Conservation (phyloP, 2,329 filamentous ascomycete genomes). For the Phyllosticta citriasiana region DNA sequence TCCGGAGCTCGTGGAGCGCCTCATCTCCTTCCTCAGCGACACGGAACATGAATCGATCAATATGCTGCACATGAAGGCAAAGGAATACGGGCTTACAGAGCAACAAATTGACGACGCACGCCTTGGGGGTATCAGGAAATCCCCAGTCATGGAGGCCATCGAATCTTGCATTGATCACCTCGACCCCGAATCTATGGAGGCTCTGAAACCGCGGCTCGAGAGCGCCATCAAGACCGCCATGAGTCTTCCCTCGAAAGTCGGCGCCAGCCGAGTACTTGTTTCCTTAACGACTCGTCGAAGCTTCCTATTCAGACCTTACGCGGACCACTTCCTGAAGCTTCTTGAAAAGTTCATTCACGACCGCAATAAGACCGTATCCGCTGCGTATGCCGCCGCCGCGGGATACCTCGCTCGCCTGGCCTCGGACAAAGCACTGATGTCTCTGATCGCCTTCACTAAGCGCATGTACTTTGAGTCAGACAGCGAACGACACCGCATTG, state of each 20-base stretch:
- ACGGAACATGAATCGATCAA: constrained; percentile 85
- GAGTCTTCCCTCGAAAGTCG: constrained; percentile 88
- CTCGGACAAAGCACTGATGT: constrained; percentile 48
- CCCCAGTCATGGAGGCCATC: constrained; percentile 85
- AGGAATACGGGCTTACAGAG: constrained; percentile 71
- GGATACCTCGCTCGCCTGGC: constrained; percentile 69
- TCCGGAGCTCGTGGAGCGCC: constrained; percentile 67
- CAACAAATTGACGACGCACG: constrained; percentile 86
- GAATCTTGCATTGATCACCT: constrained; percentile 79
- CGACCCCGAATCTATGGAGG: constrained; percentile 66
- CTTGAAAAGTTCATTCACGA: constrained; percentile 78
- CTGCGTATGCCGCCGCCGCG: constrained; percentile 74
- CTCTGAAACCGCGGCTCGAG: constrained; percentile 63
- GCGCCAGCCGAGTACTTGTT: constrained; percentile 73
- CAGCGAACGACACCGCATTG: constrained; percentile 62
- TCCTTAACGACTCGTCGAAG: constrained; percentile 74
- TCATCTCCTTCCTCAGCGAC: constrained; percentile 73
- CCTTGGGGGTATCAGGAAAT: constrained; percentile 69
- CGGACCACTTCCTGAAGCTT: constrained; percentile 64
- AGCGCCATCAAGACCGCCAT: constrained; percentile 75
- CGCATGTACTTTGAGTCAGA: constrained; percentile 74
- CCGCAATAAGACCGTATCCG: constrained; percentile 86
- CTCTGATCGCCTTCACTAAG: constrained; percentile 46
- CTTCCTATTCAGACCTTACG: constrained; percentile 63
- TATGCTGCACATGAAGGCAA: constrained; percentile 82